Evolutionary conservation across 306 rosid genomes (phyloP).

Genomic region (Fragaria iinumae): DNA sequence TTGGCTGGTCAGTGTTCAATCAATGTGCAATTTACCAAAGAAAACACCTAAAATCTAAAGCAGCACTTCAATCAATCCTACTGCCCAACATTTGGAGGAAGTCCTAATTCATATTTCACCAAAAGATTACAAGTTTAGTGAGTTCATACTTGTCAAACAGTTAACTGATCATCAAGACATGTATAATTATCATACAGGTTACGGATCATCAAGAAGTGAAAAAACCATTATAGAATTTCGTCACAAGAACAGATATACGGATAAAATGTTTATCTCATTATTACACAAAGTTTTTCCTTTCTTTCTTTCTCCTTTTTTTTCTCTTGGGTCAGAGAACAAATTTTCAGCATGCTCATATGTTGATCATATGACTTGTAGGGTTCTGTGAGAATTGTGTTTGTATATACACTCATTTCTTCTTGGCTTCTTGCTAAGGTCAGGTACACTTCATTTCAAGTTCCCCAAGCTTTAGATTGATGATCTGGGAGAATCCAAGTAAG

Average conservation of each 20-base stretch:
- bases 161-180: neutral
- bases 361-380: neutral
- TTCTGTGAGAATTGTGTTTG: neutral
- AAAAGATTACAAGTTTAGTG: neutral
- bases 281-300: too few species aligned
- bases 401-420: neutral
- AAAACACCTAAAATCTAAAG: neutral
- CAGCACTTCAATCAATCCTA: neutral
- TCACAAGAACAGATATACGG: too few species aligned
- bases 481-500: neutral
- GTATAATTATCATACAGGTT: too few species aligned
- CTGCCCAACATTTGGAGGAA: neutral
- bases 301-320: too few species aligned
- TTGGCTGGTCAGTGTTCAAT: neutral
- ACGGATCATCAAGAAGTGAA: too few species aligned
- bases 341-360: neutral
- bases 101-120: neutral
- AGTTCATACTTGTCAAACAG: neutral
- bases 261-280: too few species aligned
- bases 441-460: conserved; percentile 1
- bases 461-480: neutral
- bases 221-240: too few species aligned
- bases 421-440: neutral
- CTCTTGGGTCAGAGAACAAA: too few species aligned
- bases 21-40: neutral